Conservation (phyloP, 805 yeast genomes). For the Starmerella cellae region DNA sequence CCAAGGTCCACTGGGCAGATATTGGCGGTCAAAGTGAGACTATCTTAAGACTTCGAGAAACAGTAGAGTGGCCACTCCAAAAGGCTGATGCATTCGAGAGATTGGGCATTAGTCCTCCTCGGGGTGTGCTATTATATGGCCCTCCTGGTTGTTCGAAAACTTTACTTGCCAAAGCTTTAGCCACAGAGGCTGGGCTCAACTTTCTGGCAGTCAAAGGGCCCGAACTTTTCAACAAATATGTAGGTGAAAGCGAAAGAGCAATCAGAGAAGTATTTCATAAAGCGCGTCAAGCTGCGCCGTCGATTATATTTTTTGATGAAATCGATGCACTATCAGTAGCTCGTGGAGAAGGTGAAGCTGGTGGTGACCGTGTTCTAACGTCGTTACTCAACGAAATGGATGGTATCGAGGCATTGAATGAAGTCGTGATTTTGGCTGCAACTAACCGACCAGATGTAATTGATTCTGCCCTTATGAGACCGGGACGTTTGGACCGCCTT, state of each 20-base stretch:
- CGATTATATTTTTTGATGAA: constrained; percentile 90
- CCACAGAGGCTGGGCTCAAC: constrained; percentile 88
- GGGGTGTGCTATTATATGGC: constrained; percentile 85
- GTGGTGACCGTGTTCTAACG: constrained; percentile 71
- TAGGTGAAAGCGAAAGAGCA: constrained; percentile 88
- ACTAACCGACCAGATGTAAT: constrained; percentile 90
- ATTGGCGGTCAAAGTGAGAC: constrained; percentile 88
- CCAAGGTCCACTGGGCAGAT: constrained; percentile 84
- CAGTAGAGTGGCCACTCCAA: constrained; percentile 80
- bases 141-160: constrained; percentile 99
- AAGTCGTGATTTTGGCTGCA: constrained; percentile 90
- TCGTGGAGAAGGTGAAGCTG: constrained; percentile 47
- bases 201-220: constrained; percentile 96
- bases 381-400: constrained; percentile 89
- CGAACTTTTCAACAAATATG: constrained; percentile 85
- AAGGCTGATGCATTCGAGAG: constrained; percentile 63
- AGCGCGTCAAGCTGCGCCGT: constrained; percentile 90
- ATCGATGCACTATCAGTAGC: constrained; percentile 84
- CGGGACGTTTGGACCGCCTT: constrained; percentile 90
- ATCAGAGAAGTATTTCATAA: constrained; percentile 86
- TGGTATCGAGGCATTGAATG: constrained; percentile 89
- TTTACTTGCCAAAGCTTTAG: constrained; percentile 84
- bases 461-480: constrained; percentile 84
- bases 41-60: constrained; percentile 70
- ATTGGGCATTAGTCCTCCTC: constrained; percentile 80